A percentile compares a stretch with the other conserved stretches of the same genome.
Evolutionary conservation across 805 yeast genomes (phyloP).

Genomic region (Torulaspora quercuum): DNA sequence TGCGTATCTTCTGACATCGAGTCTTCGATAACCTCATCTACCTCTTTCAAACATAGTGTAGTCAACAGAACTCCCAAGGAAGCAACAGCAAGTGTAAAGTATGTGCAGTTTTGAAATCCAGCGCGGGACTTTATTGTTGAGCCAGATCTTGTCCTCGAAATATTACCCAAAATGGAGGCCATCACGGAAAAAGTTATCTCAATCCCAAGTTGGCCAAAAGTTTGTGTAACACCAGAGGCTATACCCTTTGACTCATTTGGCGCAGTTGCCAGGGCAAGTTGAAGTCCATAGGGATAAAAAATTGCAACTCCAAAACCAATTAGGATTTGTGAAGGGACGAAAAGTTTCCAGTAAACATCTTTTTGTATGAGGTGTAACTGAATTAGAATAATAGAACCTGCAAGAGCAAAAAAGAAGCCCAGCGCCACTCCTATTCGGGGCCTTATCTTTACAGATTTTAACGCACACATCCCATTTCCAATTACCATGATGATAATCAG

Average conservation of each 20-base stretch:
- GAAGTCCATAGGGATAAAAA: constrained; percentile 37
- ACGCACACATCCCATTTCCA: constrained; percentile 31
- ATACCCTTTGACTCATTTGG: constrained; percentile 42
- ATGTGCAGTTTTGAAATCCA: constrained; percentile 15
- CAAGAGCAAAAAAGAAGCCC: constrained; percentile 17
- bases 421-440: constrained; percentile 24
- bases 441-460: constrained; percentile 18
- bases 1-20: too few species aligned
- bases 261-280: constrained; percentile 33
- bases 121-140: constrained; percentile 4
- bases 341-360: constrained; percentile 34
- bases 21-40: too few species aligned
- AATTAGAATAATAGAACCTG: constrained; percentile 28
- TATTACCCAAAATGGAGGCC: constrained; percentile 16
- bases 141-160: constrained; percentile 2
- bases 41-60: constrained; percentile 4
- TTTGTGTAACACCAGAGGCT: constrained; percentile 39
- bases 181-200: constrained; percentile 19
- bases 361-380: constrained; percentile 16
- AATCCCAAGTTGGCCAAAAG: constrained; percentile 37
- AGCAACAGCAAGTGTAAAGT: constrained; percentile 13
- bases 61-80: constrained; percentile 11
- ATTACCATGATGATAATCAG: constrained; percentile 32
- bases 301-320: constrained; percentile 32
- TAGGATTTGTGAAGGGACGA: constrained; percentile 27